phyloP scores from a whole-genome alignment of 2,329 filamentous ascomycete genomes.

The Penicillium sp. region DNA sequence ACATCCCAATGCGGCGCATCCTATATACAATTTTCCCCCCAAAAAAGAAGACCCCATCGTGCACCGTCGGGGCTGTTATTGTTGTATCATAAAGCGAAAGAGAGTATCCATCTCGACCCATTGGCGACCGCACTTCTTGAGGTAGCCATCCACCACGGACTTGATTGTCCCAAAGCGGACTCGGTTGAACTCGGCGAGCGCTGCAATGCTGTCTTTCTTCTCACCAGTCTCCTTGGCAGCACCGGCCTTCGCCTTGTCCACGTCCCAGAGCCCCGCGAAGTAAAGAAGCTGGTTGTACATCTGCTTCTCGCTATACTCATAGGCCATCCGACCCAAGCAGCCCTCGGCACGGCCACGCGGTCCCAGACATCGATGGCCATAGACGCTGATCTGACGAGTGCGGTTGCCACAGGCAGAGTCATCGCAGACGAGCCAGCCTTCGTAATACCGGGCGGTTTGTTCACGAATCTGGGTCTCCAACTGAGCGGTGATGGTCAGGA shows the following conservation, averaged over 20 bases:
- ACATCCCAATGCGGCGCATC: conserved; percentile 3
- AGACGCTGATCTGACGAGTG: conserved; percentile 88
- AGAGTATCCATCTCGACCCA: conserved; percentile 92
- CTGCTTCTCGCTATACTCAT: conserved; percentile 80
- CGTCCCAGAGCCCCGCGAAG: conserved; percentile 77
- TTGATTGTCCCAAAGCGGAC: conserved; percentile 69
- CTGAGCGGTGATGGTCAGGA: conserved; percentile 74
- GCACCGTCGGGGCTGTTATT: conserved; percentile 27
- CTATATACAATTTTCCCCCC: conserved; percentile 23
- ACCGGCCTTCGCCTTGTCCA: conserved; percentile 67
- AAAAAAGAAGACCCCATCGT: conserved; percentile 6
- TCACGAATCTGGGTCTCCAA: conserved; percentile 76
- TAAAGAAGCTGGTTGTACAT: conserved; percentile 95
- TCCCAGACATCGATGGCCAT: conserved; percentile 82
- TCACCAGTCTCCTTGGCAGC: conserved; percentile 47
- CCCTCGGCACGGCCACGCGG: conserved; percentile 77
- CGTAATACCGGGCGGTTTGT: conserved; percentile 79
- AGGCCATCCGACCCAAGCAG: conserved; percentile 81
- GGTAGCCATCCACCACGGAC: conserved; percentile 70
- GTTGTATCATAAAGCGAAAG: conserved; percentile 57
- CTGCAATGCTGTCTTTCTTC: conserved; percentile 60
- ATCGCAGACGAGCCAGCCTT: conserved; percentile 85
- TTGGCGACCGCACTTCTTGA: conserved; percentile 83
- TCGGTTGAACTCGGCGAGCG: conserved; percentile 76
- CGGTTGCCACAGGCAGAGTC: conserved; percentile 79